These are phyloP conservation scores for Crotalaria pallida DNA, from an alignment of 306 rosid genomes.

Conservation along the genomic window DNA sequence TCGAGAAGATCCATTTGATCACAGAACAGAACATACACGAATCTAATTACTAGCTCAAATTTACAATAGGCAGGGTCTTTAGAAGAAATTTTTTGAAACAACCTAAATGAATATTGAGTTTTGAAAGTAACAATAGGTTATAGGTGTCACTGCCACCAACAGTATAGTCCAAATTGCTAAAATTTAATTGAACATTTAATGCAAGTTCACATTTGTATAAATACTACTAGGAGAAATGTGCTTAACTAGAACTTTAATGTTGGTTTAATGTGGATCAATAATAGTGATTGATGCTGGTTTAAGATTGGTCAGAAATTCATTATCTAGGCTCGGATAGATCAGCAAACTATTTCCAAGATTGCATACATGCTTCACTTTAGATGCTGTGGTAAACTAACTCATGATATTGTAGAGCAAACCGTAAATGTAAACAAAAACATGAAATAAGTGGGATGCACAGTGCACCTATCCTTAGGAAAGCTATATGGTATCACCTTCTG, in stretches of 20 bases:
- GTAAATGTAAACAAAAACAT: neutral
- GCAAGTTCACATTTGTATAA: neutral
- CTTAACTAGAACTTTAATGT: neutral
- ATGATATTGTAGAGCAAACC: neutral
- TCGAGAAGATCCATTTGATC: neutral
- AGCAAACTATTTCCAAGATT: neutral
- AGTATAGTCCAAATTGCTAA: neutral
- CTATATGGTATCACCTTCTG: neutral
- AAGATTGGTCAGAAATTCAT: neutral
- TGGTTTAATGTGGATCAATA: neutral
- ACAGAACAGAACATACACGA: neutral
- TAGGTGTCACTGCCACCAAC: too few relatives aligned
- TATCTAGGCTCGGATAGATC: neutral
- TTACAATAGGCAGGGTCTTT: neutral
- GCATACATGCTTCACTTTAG: neutral
- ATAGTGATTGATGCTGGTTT: neutral
- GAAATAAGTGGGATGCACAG: neutral
- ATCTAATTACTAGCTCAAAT: neutral
- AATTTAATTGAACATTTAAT: neutral
- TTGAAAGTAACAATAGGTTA: neutral
- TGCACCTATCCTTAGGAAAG: neutral
- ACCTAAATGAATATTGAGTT: neutral
- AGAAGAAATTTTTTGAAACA: neutral
- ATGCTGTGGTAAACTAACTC: neutral
- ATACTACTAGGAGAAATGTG: neutral